A percentile compares a stretch with the other conserved stretches of the same genome.
phyloP scores from a whole-genome alignment of 2,329 filamentous ascomycete genomes.

The Fusarium xylarioides region DNA sequence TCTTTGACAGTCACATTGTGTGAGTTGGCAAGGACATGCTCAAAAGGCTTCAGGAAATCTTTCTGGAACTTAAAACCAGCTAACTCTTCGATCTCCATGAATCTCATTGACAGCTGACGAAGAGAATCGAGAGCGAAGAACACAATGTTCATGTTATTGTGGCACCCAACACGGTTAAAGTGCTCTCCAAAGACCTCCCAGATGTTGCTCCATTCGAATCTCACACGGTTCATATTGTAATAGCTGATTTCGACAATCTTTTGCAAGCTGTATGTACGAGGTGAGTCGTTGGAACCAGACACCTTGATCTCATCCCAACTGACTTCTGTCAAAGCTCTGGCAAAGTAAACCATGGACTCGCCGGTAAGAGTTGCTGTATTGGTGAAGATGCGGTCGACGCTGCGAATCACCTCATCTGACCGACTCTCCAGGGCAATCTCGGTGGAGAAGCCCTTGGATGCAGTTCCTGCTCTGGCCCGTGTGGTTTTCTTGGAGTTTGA shows the following conservation, averaged over 20 bases:
- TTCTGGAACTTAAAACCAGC: conserved; percentile 99
- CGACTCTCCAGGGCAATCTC: conserved; percentile 93
- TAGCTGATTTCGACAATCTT: conserved; percentile 99
- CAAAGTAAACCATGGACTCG: conserved; percentile 95
- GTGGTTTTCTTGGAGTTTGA: conserved; percentile 64
- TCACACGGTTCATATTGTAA: conserved; percentile 99
- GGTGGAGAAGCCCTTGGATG: conserved; percentile 71
- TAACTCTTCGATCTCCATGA: conserved; percentile 97
- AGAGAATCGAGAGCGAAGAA: conserved; percentile 97
- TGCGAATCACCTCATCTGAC: conserved; percentile 90
- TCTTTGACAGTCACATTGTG: conserved; percentile 94
- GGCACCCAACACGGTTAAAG: conserved; percentile 97
- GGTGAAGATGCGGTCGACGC: conserved; percentile 95
- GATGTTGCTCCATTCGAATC: conserved; percentile 98
- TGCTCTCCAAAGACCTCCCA: conserved; percentile 98
- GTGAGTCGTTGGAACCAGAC: conserved; percentile 93
- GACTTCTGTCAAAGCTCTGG: conserved; percentile 89
- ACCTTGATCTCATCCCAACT: conserved; percentile 99
- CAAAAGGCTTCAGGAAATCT: conserved; percentile 97
- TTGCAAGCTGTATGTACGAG: conserved; percentile 95
- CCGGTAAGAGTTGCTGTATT: conserved; percentile 93
- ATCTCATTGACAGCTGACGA: conserved; percentile 95
- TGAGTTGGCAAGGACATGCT: conserved; percentile 95
- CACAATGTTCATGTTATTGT: conserved; percentile 95
- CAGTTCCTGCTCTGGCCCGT: conserved; percentile 63